phyloP scores from a whole-genome alignment of 225 moss, liverwort and hornwort genomes.

The Pseudisothecium myosuroides region DNA sequence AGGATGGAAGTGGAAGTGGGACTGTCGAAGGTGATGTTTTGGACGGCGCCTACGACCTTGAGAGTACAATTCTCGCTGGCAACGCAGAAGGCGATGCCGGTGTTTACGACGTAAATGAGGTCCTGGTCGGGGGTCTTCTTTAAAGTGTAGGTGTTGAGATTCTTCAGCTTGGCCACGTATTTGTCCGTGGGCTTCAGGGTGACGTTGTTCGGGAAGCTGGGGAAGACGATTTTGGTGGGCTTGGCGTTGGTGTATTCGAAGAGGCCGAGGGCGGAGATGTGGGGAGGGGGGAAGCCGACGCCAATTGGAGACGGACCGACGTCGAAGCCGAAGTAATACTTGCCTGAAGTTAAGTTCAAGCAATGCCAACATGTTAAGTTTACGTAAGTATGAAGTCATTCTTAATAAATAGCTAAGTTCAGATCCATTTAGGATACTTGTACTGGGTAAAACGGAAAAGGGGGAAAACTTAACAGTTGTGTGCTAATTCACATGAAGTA shows the following conservation, averaged over 20 bases:
- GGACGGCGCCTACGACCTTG: background rate
- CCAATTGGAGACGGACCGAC: background rate
- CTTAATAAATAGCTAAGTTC: background rate
- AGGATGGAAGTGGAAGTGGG: conserved; percentile 3
- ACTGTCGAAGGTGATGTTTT: conserved; percentile 7
- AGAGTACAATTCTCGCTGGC: background rate
- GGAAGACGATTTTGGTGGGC: background rate
- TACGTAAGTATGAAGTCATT: background rate
- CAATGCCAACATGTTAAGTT: background rate
- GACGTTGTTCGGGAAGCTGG: background rate
- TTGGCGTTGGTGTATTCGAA: background rate
- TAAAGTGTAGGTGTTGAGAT: background rate
- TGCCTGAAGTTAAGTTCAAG: background rate
- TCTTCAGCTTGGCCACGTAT: background rate
- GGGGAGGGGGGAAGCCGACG: background rate
- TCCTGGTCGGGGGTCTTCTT: background rate
- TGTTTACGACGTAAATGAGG: background rate
- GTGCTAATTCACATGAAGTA: background rate
- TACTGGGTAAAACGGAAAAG: background rate
- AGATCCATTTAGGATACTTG: too few relatives aligned
- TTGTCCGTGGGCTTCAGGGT: background rate
- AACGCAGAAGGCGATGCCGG: background rate
- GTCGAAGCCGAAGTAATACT: conserved; percentile 31
- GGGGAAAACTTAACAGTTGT: too few relatives aligned
- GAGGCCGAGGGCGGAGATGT: background rate